Base-by-base conservation (phyloP, 225 moss, liverwort and hornwort species). In the Bryum argenteum region DNA sequence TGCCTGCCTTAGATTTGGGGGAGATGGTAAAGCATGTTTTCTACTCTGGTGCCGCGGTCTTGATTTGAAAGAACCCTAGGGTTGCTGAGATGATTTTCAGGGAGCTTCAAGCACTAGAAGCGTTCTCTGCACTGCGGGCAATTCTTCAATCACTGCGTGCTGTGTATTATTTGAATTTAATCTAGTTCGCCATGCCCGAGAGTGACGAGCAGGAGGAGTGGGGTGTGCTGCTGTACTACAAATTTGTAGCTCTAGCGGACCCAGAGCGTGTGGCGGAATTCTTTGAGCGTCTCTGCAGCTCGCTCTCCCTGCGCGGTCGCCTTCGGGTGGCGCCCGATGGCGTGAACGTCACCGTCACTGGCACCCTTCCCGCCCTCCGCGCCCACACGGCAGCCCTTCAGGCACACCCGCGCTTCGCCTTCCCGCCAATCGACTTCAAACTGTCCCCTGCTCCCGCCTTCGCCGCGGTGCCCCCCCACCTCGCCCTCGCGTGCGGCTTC, bases 181-280 rank as follows among this genome's bases (percentile, higher is more conserved):
- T 17, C 50, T 48, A 13, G 39, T 23, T 51, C 52, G 42, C 67
- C 52, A 75, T 75, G 76, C 62, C 11, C 1, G 19, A 9, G 21
- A 65, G 39, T 52, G 62, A 54, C 62, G 47, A 48, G 16, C 16
- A 68, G 48, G 73, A 66, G 8, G 71, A 80, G 60, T 79, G 89
- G 72, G 97, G 94, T 61, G 92, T 98, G 67, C 82, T 98, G 42
- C 92, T 98, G 0, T 98, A 98, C 78, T 98, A 94, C 81, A 92
- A 98, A 61, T 98, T 98, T 57, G 86, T 88, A 15, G 18, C 51
- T 12, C 79, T 98, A 48, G 33, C 76, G 1, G 77, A 85, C 52
- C 79, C 85, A 1, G 67, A 70, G 45, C 78, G 72, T 11, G 82
- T 73, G 19, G 86, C 85, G 10, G 66, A 59, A 21, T 98, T 83